Percentiles rank a stretch among this genome's conserved stretches.
Conservation (phyloP, 805 yeast species). For the Komagataella ulmi region DNA sequence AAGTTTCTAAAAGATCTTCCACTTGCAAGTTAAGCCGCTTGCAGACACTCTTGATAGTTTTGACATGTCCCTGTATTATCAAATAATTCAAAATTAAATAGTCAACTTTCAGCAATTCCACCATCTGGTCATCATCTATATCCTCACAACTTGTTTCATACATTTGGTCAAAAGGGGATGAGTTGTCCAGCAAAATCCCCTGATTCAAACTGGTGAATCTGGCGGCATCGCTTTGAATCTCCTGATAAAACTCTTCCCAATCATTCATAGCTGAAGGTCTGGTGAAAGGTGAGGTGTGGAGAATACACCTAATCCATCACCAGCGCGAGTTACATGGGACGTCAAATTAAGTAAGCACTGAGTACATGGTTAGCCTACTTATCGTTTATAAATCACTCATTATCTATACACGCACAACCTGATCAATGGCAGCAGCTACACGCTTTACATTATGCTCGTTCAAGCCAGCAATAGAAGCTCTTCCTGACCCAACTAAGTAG, state of each 20-base stretch:
- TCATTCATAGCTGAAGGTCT: background rate
- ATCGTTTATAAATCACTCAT: background rate
- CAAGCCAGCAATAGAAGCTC: constrained; percentile 91
- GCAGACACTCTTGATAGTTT: constrained; percentile 51
- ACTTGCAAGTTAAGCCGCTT: constrained; percentile 32
- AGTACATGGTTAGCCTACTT: background rate
- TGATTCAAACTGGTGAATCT: background rate
- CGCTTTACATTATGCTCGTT: constrained; percentile 64
- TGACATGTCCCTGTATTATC: constrained; percentile 64
- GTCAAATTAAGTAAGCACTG: background rate
- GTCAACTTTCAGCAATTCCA: constrained; percentile 20
- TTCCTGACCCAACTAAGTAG: constrained; percentile 70
- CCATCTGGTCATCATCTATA: background rate
- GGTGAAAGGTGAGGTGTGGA: background rate
- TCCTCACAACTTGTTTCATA: background rate
- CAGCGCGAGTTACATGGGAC: background rate
- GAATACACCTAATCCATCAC: background rate
- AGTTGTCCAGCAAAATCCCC: background rate
- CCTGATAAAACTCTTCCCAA: background rate
- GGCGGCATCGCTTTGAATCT: background rate
- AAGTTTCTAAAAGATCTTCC: constrained; percentile 1
- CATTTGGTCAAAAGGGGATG: background rate
- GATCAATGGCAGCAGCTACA: constrained; percentile 75
- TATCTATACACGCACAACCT: constrained; percentile 33
- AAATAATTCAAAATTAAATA: constrained; percentile 57